These are phyloP conservation scores for Penicillium sp. DNA, from an alignment of 2,329 filamentous ascomycete species.

Conservation along the genomic window DNA sequence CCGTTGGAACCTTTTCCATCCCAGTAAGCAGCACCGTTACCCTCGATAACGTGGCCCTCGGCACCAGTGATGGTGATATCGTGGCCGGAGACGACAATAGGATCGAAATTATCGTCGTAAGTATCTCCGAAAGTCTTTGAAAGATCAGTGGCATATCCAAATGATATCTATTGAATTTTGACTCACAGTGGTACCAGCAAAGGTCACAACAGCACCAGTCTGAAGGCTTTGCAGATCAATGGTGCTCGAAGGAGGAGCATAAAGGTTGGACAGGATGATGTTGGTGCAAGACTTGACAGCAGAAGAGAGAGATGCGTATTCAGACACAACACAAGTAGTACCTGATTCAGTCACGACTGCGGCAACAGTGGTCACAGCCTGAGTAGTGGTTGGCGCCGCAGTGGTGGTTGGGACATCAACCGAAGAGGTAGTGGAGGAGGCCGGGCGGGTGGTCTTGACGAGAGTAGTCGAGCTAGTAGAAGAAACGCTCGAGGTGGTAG, in stretches of 20 bases:
- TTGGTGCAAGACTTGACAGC: slow-evolving; percentile 50
- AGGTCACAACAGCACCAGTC: slow-evolving; percentile 51
- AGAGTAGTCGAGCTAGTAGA: slow-evolving; percentile 18
- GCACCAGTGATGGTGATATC: slow-evolving; percentile 50
- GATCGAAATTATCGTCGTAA: slow-evolving; percentile 45
- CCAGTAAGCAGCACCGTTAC: slow-evolving; percentile 53
- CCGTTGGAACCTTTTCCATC: slow-evolving; percentile 56
- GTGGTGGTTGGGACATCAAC: slow-evolving; percentile 8
- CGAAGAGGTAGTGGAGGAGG: slow-evolving; percentile 11
- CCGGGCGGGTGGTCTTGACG: slow-evolving; percentile 13
- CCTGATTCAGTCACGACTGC: slow-evolving; percentile 10
- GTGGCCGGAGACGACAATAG: slow-evolving; percentile 48
- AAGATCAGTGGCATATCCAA: slow-evolving; percentile 1
- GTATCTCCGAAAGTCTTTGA: slow-evolving; percentile 45
- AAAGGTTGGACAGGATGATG: slow-evolving; percentile 51
- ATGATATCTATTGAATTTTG: too few relatives aligned
- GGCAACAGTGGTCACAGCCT: slow-evolving; percentile 1
- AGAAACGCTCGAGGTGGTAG: slow-evolving; percentile 7
- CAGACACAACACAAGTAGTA: slow-evolving; percentile 22
- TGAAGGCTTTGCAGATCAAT: slow-evolving; percentile 51
- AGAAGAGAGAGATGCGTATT: slow-evolving; percentile 42
- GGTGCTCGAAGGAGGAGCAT: slow-evolving; percentile 46
- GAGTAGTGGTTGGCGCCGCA: slow-evolving; percentile 10
- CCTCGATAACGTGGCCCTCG: slow-evolving; percentile 44
- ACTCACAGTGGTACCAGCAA: slow-evolving; percentile 45